Percentiles rank a stretch among this genome's conserved stretches.
Conservation (phyloP, 345 rosid species). For the Schrenkiella parvula region DNA sequence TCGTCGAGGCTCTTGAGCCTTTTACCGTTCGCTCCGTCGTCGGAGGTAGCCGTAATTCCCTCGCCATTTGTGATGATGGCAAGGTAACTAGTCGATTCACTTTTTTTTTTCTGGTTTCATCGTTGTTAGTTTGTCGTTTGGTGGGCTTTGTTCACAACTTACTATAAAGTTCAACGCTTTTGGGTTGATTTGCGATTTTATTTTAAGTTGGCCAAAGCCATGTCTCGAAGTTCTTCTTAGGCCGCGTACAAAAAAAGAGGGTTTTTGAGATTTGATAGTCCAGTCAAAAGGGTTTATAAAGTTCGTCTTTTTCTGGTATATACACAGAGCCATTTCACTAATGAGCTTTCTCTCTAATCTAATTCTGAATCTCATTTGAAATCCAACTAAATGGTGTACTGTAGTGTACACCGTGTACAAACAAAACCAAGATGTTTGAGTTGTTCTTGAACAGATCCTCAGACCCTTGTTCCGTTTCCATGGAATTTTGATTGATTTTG, state of each 20-base stretch:
- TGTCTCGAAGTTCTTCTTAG: background rate
- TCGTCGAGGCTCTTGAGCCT: constrained; percentile 64
- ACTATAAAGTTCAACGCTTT: background rate
- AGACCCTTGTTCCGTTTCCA: background rate
- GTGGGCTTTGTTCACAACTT: background rate
- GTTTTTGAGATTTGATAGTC: constrained; percentile 8
- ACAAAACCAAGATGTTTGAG: background rate
- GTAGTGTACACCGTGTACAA: too few species aligned
- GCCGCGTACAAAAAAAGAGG: background rate
- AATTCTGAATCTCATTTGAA: background rate
- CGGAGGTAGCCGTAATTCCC: constrained; percentile 97
- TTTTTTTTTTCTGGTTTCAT: background rate
- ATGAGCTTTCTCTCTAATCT: background rate
- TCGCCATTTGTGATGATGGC: constrained; percentile 95
- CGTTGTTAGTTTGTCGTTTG: background rate
- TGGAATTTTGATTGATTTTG: background rate
- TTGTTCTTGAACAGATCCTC: background rate
- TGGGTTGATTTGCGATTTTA: background rate
- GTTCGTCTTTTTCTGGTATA: background rate
- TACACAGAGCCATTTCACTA: background rate
- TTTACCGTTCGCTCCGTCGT: constrained; percentile 74
- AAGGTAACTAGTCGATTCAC: constrained; percentile 43
- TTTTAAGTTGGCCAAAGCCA: background rate
- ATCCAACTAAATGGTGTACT: background rate
- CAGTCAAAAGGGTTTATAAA: constrained; percentile 15